These are phyloP conservation scores for Oryza brachyantha DNA, from an alignment of 176 grass and related monocot species.

Conservation along the genomic window DNA sequence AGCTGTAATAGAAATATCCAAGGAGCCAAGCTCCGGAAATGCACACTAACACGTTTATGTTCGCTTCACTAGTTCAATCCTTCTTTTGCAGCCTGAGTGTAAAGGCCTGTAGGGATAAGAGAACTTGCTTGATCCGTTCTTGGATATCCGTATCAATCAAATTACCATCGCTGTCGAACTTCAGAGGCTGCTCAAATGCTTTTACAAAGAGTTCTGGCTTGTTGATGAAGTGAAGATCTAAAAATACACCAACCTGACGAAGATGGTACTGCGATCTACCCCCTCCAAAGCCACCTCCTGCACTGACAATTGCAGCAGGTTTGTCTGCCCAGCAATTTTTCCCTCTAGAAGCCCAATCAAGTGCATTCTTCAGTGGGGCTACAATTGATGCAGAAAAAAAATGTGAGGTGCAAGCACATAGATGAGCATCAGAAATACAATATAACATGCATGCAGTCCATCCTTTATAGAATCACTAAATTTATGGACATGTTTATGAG, in stretches of 20 bases:
- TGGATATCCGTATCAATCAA: conserved; percentile 53
- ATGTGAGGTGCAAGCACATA: neutral
- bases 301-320: conserved; percentile 73
- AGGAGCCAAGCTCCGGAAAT: neutral
- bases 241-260: conserved; percentile 75
- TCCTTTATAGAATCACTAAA: neutral
- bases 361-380: conserved; percentile 92
- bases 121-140: conserved; percentile 64
- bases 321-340: conserved; percentile 83
- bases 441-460: neutral
- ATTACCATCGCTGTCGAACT: conserved; percentile 75
- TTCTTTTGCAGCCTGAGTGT: conserved; percentile 55
- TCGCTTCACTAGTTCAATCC: conserved; percentile 16
- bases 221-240: conserved; percentile 99
- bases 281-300: conserved; percentile 66
- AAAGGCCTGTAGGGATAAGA: conserved; percentile 78
- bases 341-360: conserved; percentile 87
- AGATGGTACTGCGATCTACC: conserved; percentile 78
- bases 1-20: neutral
- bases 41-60: neutral
- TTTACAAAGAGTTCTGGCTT: conserved; percentile 73
- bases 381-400: neutral
- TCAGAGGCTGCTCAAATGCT: conserved; percentile 53
- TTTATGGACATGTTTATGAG: neutral
- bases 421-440: neutral